Evolutionary conservation across 139 green algal genomes (phyloP), one percentile per base, ranked within the genome.

Genomic region (Picochlorum costavermella): DNA sequence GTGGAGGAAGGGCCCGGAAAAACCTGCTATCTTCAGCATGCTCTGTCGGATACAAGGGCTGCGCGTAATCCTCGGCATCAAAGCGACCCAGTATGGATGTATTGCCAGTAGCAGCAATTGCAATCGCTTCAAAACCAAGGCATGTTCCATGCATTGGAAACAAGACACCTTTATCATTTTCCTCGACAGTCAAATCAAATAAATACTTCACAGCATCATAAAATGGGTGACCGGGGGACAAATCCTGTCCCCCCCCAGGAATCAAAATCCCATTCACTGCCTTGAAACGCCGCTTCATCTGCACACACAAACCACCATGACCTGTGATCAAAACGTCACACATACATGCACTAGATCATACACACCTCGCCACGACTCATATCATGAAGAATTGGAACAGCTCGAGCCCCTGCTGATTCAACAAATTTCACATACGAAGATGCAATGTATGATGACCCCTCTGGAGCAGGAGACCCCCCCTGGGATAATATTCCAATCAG

Each of bases 81-180:
- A 82, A 80, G 4, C 65, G 36, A 10, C 59, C 45, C 30, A 88
- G 68, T 43, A 88, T 63, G 36, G 61, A 78, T 72, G 77, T 74
- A 70, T 89, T 86, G 10, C n/a, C 13, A 11, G 61, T 72, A 4
- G 80, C 65, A 36, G 86, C 71, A 29, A 91, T 68, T 14, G 66
- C 56, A 51, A 94, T 72, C 3, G 82, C 70, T 65, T 94, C 84
- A 59, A 94, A 79, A 36, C 87, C 87, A 55, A 94, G 72, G 64
- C 87, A 94, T 0, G 87, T 90, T 45, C 86, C 87, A 56, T 91
- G 74, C 20, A 84, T 20, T 4, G 87, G 87, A 65, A 91, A 94
- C 69, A 85, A 91, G 72, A 89, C 83, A 1, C 87, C 84, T 6
- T 77, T 77, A 62, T 92, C 82, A 55, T 94, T 94, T 50, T 86